These are phyloP conservation scores for Barnettozyma botsteinii DNA, from an alignment of 805 yeast genomes.

Conservation along the genomic window DNA sequence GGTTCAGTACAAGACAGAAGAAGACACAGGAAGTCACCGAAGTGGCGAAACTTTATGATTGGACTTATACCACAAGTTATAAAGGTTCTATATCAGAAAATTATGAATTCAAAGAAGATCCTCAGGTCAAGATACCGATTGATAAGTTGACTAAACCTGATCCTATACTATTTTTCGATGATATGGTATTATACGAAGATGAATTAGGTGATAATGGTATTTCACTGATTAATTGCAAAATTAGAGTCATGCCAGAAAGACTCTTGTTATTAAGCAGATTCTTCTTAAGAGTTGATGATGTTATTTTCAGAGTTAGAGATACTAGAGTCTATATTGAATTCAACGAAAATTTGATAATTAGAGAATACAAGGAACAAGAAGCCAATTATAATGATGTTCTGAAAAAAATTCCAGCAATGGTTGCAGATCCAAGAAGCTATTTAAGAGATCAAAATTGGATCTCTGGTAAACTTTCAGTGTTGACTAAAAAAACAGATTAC, in stretches of 20 bases:
- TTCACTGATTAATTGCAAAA: constrained; percentile 66
- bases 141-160: constrained; percentile 66
- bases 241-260: constrained; percentile 85
- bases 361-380: constrained; percentile 75
- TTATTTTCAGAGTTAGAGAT: constrained; percentile 76
- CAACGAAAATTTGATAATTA: constrained; percentile 50
- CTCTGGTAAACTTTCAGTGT: constrained; percentile 48
- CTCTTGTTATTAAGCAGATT: constrained; percentile 68
- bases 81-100: constrained; percentile 45
- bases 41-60: constrained; percentile 80
- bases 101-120: constrained; percentile 22
- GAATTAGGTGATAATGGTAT: constrained; percentile 97
- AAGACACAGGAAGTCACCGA: constrained; percentile 42
- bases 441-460: constrained; percentile 89
- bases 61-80: constrained; percentile 90
- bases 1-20: constrained; percentile 44
- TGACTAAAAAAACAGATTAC: constrained; percentile 20
- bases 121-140: constrained; percentile 51
- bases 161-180: constrained; percentile 86
- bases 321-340: constrained; percentile 81
- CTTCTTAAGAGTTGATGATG: constrained; percentile 86
- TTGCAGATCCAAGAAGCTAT: constrained; percentile 61
- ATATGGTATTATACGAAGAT: constrained; percentile 84
- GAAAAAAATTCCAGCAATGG: constrained; percentile 38
- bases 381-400: constrained; percentile 44